These are phyloP conservation scores for Bathelium albidoporum DNA, from an alignment of 495 filamentous ascomycete species.

Conservation along the genomic window DNA sequence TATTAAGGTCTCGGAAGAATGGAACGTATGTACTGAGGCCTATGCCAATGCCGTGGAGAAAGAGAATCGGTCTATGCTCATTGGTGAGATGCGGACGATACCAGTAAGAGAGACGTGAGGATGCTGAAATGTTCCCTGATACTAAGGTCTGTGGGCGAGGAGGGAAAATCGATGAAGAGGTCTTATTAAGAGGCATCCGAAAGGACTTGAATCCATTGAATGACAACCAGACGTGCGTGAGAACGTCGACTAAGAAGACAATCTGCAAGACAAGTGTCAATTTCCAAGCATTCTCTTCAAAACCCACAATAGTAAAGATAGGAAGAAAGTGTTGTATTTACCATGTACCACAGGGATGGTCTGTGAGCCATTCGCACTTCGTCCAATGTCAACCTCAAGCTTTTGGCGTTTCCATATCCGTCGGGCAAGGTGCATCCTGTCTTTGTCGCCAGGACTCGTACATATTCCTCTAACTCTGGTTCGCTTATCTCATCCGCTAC, in stretches of 20 bases:
- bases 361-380: conserved; percentile 48
- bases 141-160: conserved; percentile 18
- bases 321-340: conserved; percentile 18
- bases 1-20: conserved; percentile 16
- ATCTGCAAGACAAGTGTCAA: conserved; percentile 5
- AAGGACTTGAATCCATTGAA: conserved; percentile 18
- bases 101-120: conserved; percentile 22
- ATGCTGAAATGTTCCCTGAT: conserved; percentile 9
- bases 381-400: conserved; percentile 56
- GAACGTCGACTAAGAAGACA: conserved; percentile 18
- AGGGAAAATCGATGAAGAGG: conserved; percentile 15
- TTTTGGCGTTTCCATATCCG: conserved; percentile 43
- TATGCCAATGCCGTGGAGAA: conserved; percentile 26
- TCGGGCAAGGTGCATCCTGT: conserved; percentile 38
- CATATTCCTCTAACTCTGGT: conserved; percentile 49
- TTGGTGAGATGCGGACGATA: conserved; percentile 21
- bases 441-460: conserved; percentile 38
- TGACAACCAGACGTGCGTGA: conserved; percentile 12
- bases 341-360: conserved; percentile 53
- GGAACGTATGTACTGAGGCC: conserved; percentile 19
- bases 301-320: not conserved
- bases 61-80: conserved; percentile 19
- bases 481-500: conserved; percentile 33
- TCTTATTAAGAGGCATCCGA: not conserved
- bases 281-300: not conserved